Evolutionary conservation across 164 flowering plant species (phyloP), one percentile per base, ranked within the genome.

Genomic region (Magnolia changhungtana): DNA sequence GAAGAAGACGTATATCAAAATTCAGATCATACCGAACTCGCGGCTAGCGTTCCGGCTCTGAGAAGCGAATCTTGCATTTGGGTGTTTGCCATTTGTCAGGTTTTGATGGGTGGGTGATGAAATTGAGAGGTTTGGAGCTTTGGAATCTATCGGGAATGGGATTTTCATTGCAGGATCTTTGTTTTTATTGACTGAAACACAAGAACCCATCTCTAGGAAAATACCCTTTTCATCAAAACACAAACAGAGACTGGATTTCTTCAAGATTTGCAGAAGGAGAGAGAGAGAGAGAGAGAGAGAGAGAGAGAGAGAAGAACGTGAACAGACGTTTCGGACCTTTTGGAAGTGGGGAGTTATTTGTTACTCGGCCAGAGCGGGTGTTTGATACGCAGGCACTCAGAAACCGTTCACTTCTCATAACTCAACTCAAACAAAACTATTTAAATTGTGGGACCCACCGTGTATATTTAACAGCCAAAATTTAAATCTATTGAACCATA

Each of bases 91-190:
- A 37, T 74, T 77, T 70, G 69, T 45, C 4, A 78, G 71, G 21
- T 79, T 76, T 16, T 87, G 85, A 69, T 86, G 83, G 71, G 81
- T 61, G 61, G 89, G 86, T 9, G 89, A 77, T 11, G 89, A 87
- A 50, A 81, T 79, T 24, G 66, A 77, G 13, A 84, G 50, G 71
- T 81, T 81, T 11, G 80, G 77, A 4, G 61, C 55, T 69, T 84
- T 80, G 29, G 84, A 81, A 70, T 70, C 82, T 51, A 78, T 78
- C 11, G 84, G 77, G 8, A 78, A 50, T 4, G 73, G 37, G 58
- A 82, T n/a, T 51, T 84, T 84, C 82, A 80, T 76, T 69, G 78
- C 82, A 2, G 87, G 81, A 3, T 63, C 71, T 8, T 19, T 13
- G n/a, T 29, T 77, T 68, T 71, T 81, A 59, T 81, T 82, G 21